phyloP scores from a whole-genome alignment of 345 rosid genomes.

The Moricandia moricandioides region DNA sequence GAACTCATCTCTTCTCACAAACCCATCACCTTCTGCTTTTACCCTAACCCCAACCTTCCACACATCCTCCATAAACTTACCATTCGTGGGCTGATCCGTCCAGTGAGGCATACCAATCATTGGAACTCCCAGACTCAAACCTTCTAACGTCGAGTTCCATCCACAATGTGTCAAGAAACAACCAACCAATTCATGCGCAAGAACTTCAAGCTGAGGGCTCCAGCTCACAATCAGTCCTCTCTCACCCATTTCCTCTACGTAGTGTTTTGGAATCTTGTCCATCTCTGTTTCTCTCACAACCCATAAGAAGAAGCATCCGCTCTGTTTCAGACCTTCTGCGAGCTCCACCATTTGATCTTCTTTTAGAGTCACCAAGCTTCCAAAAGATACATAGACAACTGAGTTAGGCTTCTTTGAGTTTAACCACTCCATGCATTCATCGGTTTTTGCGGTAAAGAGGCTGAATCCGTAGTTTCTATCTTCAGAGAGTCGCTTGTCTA shows the following conservation, averaged over 20 bases:
- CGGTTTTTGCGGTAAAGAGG: conserved; percentile 45
- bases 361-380: conserved; percentile 48
- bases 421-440: conserved; percentile 47
- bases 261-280: conserved; percentile 39
- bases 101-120: conserved; percentile 45
- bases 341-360: conserved; percentile 54
- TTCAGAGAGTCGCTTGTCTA: conserved; percentile 43
- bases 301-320: conserved; percentile 43
- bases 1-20: conserved; percentile 45
- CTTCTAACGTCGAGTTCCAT: conserved; percentile 46
- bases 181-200: conserved; percentile 43
- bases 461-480: conserved; percentile 49
- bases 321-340: conserved; percentile 44
- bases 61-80: conserved; percentile 44
- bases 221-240: conserved; percentile 52
- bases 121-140: conserved; percentile 38
- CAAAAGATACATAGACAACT: conserved; percentile 57
- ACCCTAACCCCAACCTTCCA: conserved; percentile 50
- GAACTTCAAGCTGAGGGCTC: conserved; percentile 53
- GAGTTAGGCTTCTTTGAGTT: conserved; percentile 45
- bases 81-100: conserved; percentile 37
- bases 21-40: conserved; percentile 30
- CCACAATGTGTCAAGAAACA: conserved; percentile 57
- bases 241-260: conserved; percentile 31
- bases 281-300: conserved; percentile 57